phyloP scores from a whole-genome alignment of 768 basidiomycete genomes.

The Tylopilus vinaceipallidus region DNA sequence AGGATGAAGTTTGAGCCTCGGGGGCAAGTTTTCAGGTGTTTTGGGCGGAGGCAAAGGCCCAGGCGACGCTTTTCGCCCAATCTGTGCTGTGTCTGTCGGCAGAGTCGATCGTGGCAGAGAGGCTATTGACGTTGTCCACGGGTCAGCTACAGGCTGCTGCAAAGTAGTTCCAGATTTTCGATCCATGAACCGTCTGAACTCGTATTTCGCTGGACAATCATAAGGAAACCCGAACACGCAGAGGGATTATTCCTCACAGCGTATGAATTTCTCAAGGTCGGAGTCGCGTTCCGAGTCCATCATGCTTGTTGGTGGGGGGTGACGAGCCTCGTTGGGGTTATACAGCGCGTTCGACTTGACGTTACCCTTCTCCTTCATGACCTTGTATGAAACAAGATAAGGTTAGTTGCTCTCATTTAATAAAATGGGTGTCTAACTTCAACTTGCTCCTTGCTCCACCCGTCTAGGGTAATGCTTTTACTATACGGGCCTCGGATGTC shows the following conservation, averaged over 20 bases:
- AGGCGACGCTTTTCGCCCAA: slow-evolving; percentile 20
- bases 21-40: slow-evolving; percentile 26
- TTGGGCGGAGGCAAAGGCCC: slow-evolving; percentile 29
- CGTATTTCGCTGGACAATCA: slow-evolving; percentile 66
- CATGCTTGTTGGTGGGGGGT: slow-evolving; percentile 81
- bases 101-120: slow-evolving; percentile 17
- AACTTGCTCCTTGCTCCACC: slow-evolving; percentile 86
- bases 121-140: slow-evolving; percentile 36
- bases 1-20: slow-evolving; percentile 17
- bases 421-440: slow-evolving; percentile 51
- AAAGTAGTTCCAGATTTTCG: slow-evolving; percentile 36
- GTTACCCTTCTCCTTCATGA: slow-evolving; percentile 82
- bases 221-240: background rate
- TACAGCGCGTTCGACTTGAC: slow-evolving; percentile 72
- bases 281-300: slow-evolving; percentile 81
- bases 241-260: slow-evolving; percentile 47
- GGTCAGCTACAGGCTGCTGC: slow-evolving; percentile 39
- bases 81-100: slow-evolving; percentile 4
- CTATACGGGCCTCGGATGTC: slow-evolving; percentile 38
- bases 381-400: slow-evolving; percentile 39
- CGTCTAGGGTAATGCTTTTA: slow-evolving; percentile 86
- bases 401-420: slow-evolving; percentile 8
- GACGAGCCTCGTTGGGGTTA: slow-evolving; percentile 78
- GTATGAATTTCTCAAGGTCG: slow-evolving; percentile 89
- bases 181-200: slow-evolving; percentile 67